These are phyloP conservation scores for Stagonosporopsis vannaccii DNA, from an alignment of 2,329 filamentous ascomycete species.

Conservation along the genomic window DNA sequence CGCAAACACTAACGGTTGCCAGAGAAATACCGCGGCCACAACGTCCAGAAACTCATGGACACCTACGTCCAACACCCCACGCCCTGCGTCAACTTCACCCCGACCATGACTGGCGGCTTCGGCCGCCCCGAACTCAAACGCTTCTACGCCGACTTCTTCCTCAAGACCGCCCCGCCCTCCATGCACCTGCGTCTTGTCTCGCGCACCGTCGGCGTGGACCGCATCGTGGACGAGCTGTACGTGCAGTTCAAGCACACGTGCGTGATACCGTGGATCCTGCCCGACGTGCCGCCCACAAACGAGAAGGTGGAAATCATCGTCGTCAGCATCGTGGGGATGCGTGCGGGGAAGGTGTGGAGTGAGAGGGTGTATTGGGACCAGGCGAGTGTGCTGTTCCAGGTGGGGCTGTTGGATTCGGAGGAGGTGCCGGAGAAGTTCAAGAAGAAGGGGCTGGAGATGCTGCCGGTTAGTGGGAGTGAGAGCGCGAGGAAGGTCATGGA, in stretches of 20 bases:
- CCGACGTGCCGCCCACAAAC: conserved; percentile 63
- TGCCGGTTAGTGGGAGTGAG: conserved; percentile 57
- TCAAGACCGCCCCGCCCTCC: conserved; percentile 55
- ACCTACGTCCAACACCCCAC: conserved; percentile 46
- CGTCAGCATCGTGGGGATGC: conserved; percentile 63
- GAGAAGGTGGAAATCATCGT: conserved; percentile 64
- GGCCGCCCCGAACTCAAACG: conserved; percentile 51
- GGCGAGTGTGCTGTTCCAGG: conserved; percentile 65
- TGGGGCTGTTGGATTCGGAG: conserved; percentile 63
- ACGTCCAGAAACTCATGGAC: conserved; percentile 48
- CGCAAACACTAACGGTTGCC: conserved; percentile 5
- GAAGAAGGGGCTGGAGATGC: conserved; percentile 54
- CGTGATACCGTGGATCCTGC: conserved; percentile 66
- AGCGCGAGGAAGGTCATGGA: conserved; percentile 57
- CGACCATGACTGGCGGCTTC: conserved; percentile 57
- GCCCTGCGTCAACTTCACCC: conserved; percentile 53
- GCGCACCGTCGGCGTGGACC: conserved; percentile 64
- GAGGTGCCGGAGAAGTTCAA: conserved; percentile 59
- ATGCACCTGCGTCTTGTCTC: conserved; percentile 63
- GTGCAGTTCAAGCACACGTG: conserved; percentile 64
- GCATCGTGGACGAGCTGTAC: conserved; percentile 68
- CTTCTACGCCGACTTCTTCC: conserved; percentile 67
- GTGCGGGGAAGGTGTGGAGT: conserved; percentile 61
- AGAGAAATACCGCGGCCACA: conserved; percentile 49
- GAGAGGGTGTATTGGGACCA: conserved; percentile 71